Evolutionary conservation across 768 basidiomycete genomes (phyloP), one percentile per base, ranked within the genome.

Genomic region (Aureoboletus auriporus): DNA sequence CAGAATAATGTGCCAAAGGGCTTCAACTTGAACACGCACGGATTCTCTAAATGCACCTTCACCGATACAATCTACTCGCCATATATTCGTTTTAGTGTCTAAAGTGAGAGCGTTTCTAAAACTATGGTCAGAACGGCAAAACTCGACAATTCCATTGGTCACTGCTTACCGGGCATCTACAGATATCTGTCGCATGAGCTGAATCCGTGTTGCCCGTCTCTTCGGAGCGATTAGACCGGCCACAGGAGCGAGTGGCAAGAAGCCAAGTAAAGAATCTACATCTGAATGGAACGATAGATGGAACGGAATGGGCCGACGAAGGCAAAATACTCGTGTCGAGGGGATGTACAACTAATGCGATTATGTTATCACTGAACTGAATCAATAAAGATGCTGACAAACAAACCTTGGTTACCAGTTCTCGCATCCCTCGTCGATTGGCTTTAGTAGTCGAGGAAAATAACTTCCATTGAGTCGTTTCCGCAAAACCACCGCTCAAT

Each of bases 11-110:
- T 12, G 17, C 16, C 27, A 39, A 28, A 37, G n/a, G 31, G 20
- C 20, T 6, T 8, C 16, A 4, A 23, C 31, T 42, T 27, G 39
- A 34, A 28, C 17, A 71, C 80, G 28, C 50, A 85, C 84, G 50
- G 71, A 68, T 57, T 76, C 78, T 51, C 62, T 74, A 57, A 89
- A 85, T 10, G 61, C 64, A n/a, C 76, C 85, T 57, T 81, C 78
- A 8, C 85, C 85, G 33, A 86, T 80, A 47, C 68, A 71, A 52
- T 82, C 82, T 1, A 80, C 74, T 47, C 77, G 71, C 84, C 84
- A 88, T 20, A 87, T 87, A 53, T 86, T 81, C 2, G 83, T 75
- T 62, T 82, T 85, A n/a, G 77, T 76, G 1, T 75, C 76, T 8
- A 72, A 56, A 14, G 77, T 56, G 14, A 73, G 50, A 2, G 70